A percentile compares a stretch with the other conserved stretches of the same genome.
Evolutionary conservation across 1,139 yeast species (phyloP).

Genomic region (Scheffersomyces insectosa): DNA sequence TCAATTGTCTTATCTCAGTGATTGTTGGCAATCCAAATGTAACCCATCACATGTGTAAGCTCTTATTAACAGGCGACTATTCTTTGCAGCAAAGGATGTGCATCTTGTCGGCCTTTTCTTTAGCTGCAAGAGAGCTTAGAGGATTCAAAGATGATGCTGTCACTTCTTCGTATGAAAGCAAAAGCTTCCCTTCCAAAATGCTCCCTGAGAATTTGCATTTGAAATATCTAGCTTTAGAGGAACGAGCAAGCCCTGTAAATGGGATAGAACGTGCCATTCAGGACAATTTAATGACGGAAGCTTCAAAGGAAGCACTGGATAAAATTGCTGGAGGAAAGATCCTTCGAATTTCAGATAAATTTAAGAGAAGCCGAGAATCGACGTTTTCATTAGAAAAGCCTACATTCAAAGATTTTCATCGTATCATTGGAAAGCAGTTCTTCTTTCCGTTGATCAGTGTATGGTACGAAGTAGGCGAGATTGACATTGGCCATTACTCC

Average conservation of each 20-base stretch:
- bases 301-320: constrained; percentile 43
- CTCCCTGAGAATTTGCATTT: constrained; percentile 51
- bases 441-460: constrained; percentile 58
- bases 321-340: constrained; percentile 48
- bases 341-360: constrained; percentile 47
- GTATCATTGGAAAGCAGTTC: constrained; percentile 45
- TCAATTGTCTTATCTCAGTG: constrained; percentile 54
- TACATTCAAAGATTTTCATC: constrained; percentile 38
- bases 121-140: constrained; percentile 59
- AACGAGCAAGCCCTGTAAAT: neutral
- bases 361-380: constrained; percentile 19
- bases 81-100: constrained; percentile 62
- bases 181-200: constrained; percentile 38
- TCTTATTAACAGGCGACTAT: constrained; percentile 61
- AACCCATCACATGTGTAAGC: constrained; percentile 37
- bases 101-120: constrained; percentile 54
- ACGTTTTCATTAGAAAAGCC: constrained; percentile 9
- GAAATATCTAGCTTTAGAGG: constrained; percentile 20
- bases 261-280: constrained; percentile 20
- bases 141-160: constrained; percentile 55
- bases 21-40: constrained; percentile 48
- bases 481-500: constrained; percentile 56
- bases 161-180: constrained; percentile 32
- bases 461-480: constrained; percentile 51
- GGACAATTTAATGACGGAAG: constrained; percentile 34